phyloP scores from a whole-genome alignment of 164 flowering plant genomes.

The Brasenia schreberi region DNA sequence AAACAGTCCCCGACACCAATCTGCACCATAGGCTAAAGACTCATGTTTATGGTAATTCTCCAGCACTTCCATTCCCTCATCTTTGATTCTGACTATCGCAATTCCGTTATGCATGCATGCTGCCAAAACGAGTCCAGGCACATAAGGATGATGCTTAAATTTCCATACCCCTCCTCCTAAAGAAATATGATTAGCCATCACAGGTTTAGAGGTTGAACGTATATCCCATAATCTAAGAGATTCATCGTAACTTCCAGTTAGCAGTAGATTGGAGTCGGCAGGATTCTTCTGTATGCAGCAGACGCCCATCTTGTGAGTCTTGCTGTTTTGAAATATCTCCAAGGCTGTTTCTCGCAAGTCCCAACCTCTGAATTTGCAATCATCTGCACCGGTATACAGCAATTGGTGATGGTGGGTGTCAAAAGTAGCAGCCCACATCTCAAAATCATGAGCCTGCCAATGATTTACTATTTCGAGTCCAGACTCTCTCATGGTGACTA shows the following conservation, averaged over 20 bases:
- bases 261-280: slow-evolving; percentile 30
- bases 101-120: slow-evolving; percentile 99
- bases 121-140: slow-evolving; percentile 48
- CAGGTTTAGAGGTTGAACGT: slow-evolving; percentile 57
- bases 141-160: slow-evolving; percentile 66
- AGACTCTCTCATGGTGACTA: slow-evolving; percentile 41
- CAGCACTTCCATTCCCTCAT: slow-evolving; percentile 26
- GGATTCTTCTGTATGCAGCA: slow-evolving; percentile 71
- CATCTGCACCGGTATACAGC: slow-evolving; percentile 84
- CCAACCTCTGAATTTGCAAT: slow-evolving; percentile 84
- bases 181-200: slow-evolving; percentile 42
- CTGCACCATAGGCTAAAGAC: slow-evolving; percentile 93
- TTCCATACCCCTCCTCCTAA: slow-evolving; percentile 98
- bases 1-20: slow-evolving; percentile 48
- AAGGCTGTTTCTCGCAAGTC: slow-evolving; percentile 57
- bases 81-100: slow-evolving; percentile 36
- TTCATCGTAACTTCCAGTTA: slow-evolving; percentile 94
- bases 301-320: slow-evolving; percentile 71
- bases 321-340: slow-evolving; percentile 53
- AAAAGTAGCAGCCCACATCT: slow-evolving; percentile 74
- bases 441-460: slow-evolving; percentile 93
- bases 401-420: slow-evolving; percentile 68
- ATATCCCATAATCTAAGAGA: slow-evolving; percentile 75
- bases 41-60: slow-evolving; percentile 59
- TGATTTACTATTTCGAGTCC: slow-evolving; percentile 23